These are phyloP conservation scores for Suillus fuscotomentosus DNA, from an alignment of 768 basidiomycete genomes.

Conservation along the genomic window DNA sequence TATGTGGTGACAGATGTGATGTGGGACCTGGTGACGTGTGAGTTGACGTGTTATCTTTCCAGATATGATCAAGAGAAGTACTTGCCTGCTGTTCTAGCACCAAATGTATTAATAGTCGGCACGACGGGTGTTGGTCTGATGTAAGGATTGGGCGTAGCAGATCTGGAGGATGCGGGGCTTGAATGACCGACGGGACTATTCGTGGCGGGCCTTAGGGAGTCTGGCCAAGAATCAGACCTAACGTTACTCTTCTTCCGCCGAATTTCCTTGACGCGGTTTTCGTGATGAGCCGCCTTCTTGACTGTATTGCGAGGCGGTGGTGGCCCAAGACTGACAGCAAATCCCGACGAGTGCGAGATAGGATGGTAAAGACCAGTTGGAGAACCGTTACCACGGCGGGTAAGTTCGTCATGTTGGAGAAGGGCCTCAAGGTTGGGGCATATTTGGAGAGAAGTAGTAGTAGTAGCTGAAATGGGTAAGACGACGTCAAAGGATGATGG, in stretches of 20 bases:
- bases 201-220: conserved; percentile 11
- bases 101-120: conserved; percentile 8
- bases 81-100: conserved; percentile 15
- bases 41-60: not conserved
- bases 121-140: conserved; percentile 36
- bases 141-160: conserved; percentile 31
- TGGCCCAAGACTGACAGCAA: conserved; percentile 28
- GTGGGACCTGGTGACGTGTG: not conserved
- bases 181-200: conserved; percentile 8
- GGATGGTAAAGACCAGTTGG: conserved; percentile 16
- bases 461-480: not conserved
- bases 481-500: not conserved
- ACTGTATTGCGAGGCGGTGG: conserved; percentile 31
- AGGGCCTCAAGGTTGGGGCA: conserved; percentile 61
- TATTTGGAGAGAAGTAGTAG: conserved; percentile 39
- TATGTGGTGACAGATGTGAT: not conserved
- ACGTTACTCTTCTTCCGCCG: conserved; percentile 13
- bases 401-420: conserved; percentile 54
- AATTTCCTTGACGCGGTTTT: conserved; percentile 18
- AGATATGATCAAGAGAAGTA: not conserved
- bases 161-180: conserved; percentile 16
- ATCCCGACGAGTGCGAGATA: conserved; percentile 14
- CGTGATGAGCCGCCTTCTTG: conserved; percentile 15
- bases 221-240: conserved; percentile 25
- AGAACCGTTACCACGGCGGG: conserved; percentile 31